Conservation (phyloP, 2,329 filamentous ascomycete genomes). For the Hortaea werneckii region DNA sequence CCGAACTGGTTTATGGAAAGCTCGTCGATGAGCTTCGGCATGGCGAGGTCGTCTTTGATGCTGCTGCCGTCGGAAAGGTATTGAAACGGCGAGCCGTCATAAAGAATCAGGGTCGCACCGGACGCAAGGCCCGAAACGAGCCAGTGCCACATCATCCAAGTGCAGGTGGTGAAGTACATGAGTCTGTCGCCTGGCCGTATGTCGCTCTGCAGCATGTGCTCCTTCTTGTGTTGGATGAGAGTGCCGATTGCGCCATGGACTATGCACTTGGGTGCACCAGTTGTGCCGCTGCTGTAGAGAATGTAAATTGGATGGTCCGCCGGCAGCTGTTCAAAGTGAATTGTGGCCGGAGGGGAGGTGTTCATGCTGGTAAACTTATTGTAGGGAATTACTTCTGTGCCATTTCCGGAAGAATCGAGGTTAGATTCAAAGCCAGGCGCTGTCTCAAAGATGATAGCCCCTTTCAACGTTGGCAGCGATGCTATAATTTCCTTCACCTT, state of each 20-base stretch:
- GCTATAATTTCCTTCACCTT: slow-evolving; percentile 72
- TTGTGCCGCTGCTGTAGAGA: slow-evolving; percentile 87
- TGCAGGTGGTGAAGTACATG: slow-evolving; percentile 90
- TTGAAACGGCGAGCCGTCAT: slow-evolving; percentile 83
- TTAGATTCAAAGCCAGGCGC: slow-evolving; percentile 35
- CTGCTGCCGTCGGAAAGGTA: slow-evolving; percentile 39
- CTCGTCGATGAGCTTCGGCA: slow-evolving; percentile 72
- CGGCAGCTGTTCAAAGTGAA: slow-evolving; percentile 61
- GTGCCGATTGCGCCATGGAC: slow-evolving; percentile 86
- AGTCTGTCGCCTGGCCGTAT: slow-evolving; percentile 62
- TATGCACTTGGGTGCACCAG: slow-evolving; percentile 79
- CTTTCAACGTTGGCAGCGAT: slow-evolving; percentile 55
- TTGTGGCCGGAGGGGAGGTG: slow-evolving; percentile 6
- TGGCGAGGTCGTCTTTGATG: slow-evolving; percentile 62
- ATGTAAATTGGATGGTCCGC: slow-evolving; percentile 89
- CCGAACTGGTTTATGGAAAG: slow-evolving; percentile 85
- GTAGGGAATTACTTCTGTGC: slow-evolving; percentile 10
- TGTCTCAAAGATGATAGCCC: slow-evolving; percentile 65
- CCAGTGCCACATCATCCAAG: slow-evolving; percentile 99
- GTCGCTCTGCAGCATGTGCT: slow-evolving; percentile 79
- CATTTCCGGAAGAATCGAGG: slow-evolving; percentile 12
- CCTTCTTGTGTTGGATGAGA: slow-evolving; percentile 92
- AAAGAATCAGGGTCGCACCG: slow-evolving; percentile 75
- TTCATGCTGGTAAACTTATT: slow-evolving; percentile 32
- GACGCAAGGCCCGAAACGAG: slow-evolving; percentile 74